Evolutionary conservation across 768 basidiomycete genomes (phyloP).

Genomic region (Psilocybe cubensis): DNA sequence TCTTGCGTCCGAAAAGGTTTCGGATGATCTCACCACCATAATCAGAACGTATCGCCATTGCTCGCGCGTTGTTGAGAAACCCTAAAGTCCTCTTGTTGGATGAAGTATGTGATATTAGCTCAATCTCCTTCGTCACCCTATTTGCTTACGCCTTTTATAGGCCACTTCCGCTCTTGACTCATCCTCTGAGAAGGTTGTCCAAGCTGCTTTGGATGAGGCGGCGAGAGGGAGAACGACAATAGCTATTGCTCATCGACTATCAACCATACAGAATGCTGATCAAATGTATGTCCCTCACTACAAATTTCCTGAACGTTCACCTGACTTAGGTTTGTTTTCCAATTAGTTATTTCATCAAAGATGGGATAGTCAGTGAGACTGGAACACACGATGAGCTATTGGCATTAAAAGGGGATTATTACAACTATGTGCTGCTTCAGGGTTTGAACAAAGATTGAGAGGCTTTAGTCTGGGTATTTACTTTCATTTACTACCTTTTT

Average conservation of each 20-base stretch:
- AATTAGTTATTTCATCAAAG: slow-evolving; percentile 86
- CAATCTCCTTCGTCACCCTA: slow-evolving; percentile 5
- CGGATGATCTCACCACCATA: background rate
- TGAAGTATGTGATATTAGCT: slow-evolving; percentile 43
- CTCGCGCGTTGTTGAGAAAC: slow-evolving; percentile 83
- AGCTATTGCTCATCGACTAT: too few relatives aligned
- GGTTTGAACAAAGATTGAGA: background rate
- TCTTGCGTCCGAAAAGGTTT: too few relatives aligned
- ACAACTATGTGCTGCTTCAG: background rate
- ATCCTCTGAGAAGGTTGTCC: slow-evolving; percentile 90
- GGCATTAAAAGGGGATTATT: slow-evolving; percentile 43
- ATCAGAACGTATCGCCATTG: slow-evolving; percentile 73
- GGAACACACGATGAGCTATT: slow-evolving; percentile 88
- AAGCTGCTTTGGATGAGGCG: slow-evolving; percentile 88
- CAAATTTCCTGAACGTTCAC: background rate
- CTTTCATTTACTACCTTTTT: too few relatives aligned
- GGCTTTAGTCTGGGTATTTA: too few relatives aligned
- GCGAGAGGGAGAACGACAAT: slow-evolving; percentile 89
- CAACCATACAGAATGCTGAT: slow-evolving; percentile 89
- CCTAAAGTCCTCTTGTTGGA: slow-evolving; percentile 86
- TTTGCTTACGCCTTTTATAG: slow-evolving; percentile 21
- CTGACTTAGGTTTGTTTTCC: too few relatives aligned
- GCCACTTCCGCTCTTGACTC: slow-evolving; percentile 90
- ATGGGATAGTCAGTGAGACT: slow-evolving; percentile 80
- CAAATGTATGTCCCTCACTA: slow-evolving; percentile 61